Base-by-base conservation (phyloP, 768 basidiomycete species). In the Suillus decipiens region DNA sequence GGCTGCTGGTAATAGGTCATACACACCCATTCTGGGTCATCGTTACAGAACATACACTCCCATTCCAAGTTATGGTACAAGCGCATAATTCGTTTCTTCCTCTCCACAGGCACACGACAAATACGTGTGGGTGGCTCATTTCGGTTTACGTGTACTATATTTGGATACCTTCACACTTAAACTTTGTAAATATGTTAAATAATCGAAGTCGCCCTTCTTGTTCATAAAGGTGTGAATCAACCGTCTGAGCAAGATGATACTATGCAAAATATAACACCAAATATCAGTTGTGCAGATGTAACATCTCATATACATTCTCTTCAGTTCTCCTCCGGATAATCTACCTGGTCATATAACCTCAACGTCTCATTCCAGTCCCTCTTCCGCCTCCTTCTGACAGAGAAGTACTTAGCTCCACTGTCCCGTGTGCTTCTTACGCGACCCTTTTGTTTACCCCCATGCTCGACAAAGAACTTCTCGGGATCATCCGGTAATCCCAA, bases 361-460 rank as follows among this genome's bases (percentile, higher is more conserved):
- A 95, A 75, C 5, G 89, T 92, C 76, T 95, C 93, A 68, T 93
- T 93, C 93, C 93, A 95, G 69, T 95, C 93, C 66, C 92, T 83
- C 75, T 95, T 95, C 66, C 92, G 79, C 69, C 93, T 77, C 65
- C 92, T 78, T 63, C 82, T 84, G 62, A 95, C 79, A 22, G 92
- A 94, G 71, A 95, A 95, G 70, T 94, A 95, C 67, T 86, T 82
- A 43, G 85, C 78, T 34, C 82, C 80, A 64, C 89, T 87, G 64
- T 89, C 89, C 92, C 91, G 92, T 8, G 72, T 69, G 14, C 86
- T 62, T 61, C 80, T 75, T 48, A 90, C 85, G 33, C 90, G 80
- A 0, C 92, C 90, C 74, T 93, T 92, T 70, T 93, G 84, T 71
- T 71, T 79, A 34, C 85, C 88, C 3, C 90, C 89, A 5, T 74